Conservation (phyloP, 495 filamentous ascomycete genomes). For the Wilcoxina mikolae region DNA sequence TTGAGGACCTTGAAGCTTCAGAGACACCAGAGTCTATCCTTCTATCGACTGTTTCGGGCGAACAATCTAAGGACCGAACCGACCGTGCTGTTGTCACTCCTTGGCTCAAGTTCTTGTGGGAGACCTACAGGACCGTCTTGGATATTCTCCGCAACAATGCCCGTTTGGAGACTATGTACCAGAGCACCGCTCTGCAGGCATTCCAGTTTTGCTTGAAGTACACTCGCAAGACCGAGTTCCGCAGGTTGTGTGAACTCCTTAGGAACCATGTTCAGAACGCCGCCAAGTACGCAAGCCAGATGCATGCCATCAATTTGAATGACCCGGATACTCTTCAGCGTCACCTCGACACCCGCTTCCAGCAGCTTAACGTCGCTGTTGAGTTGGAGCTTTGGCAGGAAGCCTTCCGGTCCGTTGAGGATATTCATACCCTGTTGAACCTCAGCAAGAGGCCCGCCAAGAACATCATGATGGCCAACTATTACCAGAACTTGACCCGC, state of each 20-base stretch:
- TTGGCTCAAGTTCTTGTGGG: slow-evolving; percentile 99
- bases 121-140: slow-evolving; percentile 97
- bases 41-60: slow-evolving; percentile 90
- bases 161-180: slow-evolving; percentile 91
- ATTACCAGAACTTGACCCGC: slow-evolving; percentile 96
- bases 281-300: slow-evolving; percentile 95
- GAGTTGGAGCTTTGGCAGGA: slow-evolving; percentile 98
- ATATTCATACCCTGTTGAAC: slow-evolving; percentile 96
- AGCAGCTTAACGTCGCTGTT: slow-evolving; percentile 94
- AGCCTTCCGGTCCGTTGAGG: slow-evolving; percentile 95
- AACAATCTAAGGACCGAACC: slow-evolving; percentile 90
- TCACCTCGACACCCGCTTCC: slow-evolving; percentile 93
- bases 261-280: slow-evolving; percentile 98
- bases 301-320: slow-evolving; percentile 98
- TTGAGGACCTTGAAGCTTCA: slow-evolving; percentile 91
- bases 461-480: slow-evolving; percentile 99
- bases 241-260: slow-evolving; percentile 90
- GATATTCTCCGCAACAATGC: slow-evolving; percentile 99
- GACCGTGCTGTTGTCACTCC: slow-evolving; percentile 96
- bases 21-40: slow-evolving; percentile 98
- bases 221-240: slow-evolving; percentile 96
- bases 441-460: slow-evolving; percentile 98
- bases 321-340: slow-evolving; percentile 94
- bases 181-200: slow-evolving; percentile 91
- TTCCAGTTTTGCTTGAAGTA: slow-evolving; percentile 99